A percentile compares a stretch with the other conserved stretches of the same genome.
Evolutionary conservation across 495 filamentous ascomycete species (phyloP).

Genomic region (Penicillium maclennaniae): DNA sequence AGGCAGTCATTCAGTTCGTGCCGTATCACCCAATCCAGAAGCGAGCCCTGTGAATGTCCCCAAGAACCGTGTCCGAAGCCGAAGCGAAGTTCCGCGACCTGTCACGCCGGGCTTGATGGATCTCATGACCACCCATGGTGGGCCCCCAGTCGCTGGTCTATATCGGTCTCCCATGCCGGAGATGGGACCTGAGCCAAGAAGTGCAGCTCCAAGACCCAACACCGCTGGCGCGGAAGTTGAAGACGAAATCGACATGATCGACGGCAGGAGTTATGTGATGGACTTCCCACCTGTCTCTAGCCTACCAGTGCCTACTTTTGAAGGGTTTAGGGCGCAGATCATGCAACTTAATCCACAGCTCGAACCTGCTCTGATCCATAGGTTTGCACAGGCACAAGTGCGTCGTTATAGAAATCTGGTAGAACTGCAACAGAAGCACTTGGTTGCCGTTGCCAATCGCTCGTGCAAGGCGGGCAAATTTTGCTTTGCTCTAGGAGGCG

Average conservation of each 20-base stretch:
- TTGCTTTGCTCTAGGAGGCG: constrained; percentile 65
- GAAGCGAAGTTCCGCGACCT: constrained; percentile 63
- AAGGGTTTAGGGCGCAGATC: constrained; percentile 76
- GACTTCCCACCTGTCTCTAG: constrained; percentile 40
- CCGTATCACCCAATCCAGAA: constrained; percentile 45
- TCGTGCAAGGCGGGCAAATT: constrained; percentile 57
- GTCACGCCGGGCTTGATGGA: constrained; percentile 39
- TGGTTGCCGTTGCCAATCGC: constrained; percentile 45
- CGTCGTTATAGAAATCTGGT: constrained; percentile 76
- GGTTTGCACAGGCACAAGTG: constrained; percentile 76
- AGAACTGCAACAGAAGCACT: constrained; percentile 67
- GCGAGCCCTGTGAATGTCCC: constrained; percentile 50
- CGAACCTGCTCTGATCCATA: constrained; percentile 69
- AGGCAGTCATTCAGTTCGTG: constrained; percentile 53
- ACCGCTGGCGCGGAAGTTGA: constrained; percentile 41
- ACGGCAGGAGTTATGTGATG: constrained; percentile 47
- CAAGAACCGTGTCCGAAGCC: constrained; percentile 64
- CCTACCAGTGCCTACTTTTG: constrained; percentile 65
- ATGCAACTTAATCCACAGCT: constrained; percentile 65
- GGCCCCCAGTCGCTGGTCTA: constrained; percentile 45
- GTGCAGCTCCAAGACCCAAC: constrained; percentile 10
- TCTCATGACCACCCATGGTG: constrained; percentile 47
- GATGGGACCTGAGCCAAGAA: constrained; percentile 5
- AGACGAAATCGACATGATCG: constrained; percentile 38
- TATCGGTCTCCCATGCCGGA: constrained; percentile 28